phyloP scores from a whole-genome alignment of 495 filamentous ascomycete species.

The Choiromyces venosus region DNA sequence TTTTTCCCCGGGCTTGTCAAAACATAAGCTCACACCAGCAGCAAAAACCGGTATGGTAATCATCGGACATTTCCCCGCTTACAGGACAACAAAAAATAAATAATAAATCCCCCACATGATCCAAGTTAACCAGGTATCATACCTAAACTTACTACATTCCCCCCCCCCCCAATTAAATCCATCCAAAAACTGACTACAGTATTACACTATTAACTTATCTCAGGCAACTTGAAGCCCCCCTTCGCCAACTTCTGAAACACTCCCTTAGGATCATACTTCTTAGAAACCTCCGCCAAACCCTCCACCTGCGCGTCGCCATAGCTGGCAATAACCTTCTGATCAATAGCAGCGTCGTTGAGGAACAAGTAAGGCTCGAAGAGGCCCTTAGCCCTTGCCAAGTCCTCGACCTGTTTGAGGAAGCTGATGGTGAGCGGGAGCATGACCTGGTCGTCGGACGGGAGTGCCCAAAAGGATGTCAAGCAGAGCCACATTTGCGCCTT shows the following conservation, averaged over 20 bases:
- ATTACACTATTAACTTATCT: slow-evolving; percentile 1
- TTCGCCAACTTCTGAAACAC: slow-evolving; percentile 45
- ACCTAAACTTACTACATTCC: not conserved
- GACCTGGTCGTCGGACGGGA: not conserved
- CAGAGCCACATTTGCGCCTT: slow-evolving; percentile 17
- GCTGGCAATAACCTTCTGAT: slow-evolving; percentile 46
- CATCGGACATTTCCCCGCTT: not conserved
- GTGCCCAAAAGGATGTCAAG: slow-evolving; percentile 8
- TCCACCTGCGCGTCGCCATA: slow-evolving; percentile 46
- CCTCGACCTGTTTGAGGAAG: slow-evolving; percentile 9
- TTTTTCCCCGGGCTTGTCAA: not conserved
- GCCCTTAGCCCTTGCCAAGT: slow-evolving; percentile 9
- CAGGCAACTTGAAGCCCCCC: slow-evolving; percentile 27
- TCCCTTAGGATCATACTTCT: slow-evolving; percentile 47
- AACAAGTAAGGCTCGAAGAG: slow-evolving; percentile 37
- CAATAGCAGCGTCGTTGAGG: slow-evolving; percentile 47
- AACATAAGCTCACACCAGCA: not conserved
- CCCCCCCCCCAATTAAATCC: too few species aligned
- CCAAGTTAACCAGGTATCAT: not conserved
- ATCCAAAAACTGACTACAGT: not conserved
- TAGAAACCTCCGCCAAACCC: slow-evolving; percentile 42
- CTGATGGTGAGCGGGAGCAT: not conserved
- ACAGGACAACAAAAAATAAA: not conserved
- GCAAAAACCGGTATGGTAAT: not conserved
- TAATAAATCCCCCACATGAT: not conserved